Percentiles rank a stretch among this genome's conserved stretches.
phyloP scores from a whole-genome alignment of 768 basidiomycete species.

The Harrya chromipes region DNA sequence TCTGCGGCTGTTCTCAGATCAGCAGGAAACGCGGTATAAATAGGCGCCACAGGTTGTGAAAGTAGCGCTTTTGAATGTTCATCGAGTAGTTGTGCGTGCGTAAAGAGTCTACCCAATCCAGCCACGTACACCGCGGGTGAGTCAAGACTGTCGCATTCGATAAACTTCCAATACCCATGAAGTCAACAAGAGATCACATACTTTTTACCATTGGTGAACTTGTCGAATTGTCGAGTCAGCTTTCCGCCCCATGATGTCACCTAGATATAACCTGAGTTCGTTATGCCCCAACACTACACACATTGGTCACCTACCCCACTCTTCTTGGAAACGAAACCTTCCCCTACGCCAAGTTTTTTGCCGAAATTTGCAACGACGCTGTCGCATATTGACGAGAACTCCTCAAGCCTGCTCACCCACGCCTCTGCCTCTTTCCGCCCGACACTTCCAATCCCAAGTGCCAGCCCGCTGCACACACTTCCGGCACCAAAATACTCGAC shows the following conservation, averaged over 20 bases:
- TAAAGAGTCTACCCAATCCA: constrained; percentile 70
- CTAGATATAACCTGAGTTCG: constrained; percentile 27
- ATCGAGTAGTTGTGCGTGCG: constrained; percentile 75
- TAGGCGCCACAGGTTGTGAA: constrained; percentile 61
- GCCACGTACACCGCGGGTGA: constrained; percentile 84
- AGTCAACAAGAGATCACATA: constrained; percentile 35
- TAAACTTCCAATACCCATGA: constrained; percentile 12
- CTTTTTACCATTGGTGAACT: constrained; percentile 89
- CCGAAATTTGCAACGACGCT: constrained; percentile 77
- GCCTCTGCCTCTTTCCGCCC: constrained; percentile 74
- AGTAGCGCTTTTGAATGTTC: constrained; percentile 78
- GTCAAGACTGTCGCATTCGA: constrained; percentile 58
- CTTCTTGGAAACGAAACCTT: constrained; percentile 83
- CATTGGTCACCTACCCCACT: constrained; percentile 45
- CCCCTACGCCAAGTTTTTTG: constrained; percentile 86
- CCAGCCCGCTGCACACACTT: constrained; percentile 71
- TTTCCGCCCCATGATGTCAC: constrained; percentile 69
- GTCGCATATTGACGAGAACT: constrained; percentile 76
- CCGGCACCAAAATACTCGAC: constrained; percentile 75
- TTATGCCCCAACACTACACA: neutral
- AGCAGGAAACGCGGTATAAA: constrained; percentile 67
- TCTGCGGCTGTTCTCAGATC: constrained; percentile 67
- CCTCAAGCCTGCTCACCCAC: constrained; percentile 77
- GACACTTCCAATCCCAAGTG: constrained; percentile 71
- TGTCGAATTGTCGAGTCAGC: constrained; percentile 72